Evolutionary conservation across 1,284 basidiomycete genomes (phyloP).

Genomic region (Sporisorium graminicola): DNA sequence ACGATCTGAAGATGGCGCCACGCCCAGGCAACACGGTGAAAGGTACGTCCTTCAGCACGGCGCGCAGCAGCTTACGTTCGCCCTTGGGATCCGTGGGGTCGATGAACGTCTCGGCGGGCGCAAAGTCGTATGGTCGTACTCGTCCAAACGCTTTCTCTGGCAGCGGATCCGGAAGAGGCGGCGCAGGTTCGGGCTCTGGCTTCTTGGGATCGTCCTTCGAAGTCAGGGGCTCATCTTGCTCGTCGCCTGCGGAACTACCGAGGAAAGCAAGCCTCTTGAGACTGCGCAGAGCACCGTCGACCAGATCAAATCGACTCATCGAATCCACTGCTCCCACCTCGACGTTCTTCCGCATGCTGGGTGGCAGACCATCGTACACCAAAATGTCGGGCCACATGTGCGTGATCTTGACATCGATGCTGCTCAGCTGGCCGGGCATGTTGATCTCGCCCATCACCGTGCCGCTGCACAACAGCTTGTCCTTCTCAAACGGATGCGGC

Average conservation of each 20-base stretch:
- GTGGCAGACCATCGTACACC: conserved; percentile 62
- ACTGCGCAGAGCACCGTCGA: conserved; percentile 31
- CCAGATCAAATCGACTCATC: conserved; percentile 15
- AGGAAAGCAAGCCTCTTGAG: conserved; percentile 37
- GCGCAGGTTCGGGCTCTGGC: conserved; percentile 50
- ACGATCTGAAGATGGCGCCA: conserved; percentile 53
- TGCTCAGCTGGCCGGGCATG: conserved; percentile 60
- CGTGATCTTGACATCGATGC: conserved; percentile 62
- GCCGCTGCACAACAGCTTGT: conserved; percentile 62
- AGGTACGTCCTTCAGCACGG: conserved; percentile 61
- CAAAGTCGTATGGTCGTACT: conserved; percentile 58
- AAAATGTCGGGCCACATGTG: conserved; percentile 65
- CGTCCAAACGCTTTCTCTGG: conserved; percentile 61
- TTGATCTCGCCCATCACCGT: conserved; percentile 62
- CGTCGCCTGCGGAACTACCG: conserved; percentile 11
- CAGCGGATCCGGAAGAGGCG: conserved; percentile 60
- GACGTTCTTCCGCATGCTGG: conserved; percentile 52
- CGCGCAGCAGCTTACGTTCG: conserved; percentile 53
- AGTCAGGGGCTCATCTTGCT: too few relatives aligned
- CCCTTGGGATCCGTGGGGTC: conserved; percentile 57
- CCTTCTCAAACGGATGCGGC: conserved; percentile 61
- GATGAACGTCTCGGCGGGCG: conserved; percentile 54
- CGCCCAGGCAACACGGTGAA: conserved; percentile 60
- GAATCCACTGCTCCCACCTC: not conserved
- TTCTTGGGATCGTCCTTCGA: conserved; percentile 29